Evolutionary conservation across 2,329 filamentous ascomycete genomes (phyloP).

Genomic region (Sphaerulina vaccinii): DNA sequence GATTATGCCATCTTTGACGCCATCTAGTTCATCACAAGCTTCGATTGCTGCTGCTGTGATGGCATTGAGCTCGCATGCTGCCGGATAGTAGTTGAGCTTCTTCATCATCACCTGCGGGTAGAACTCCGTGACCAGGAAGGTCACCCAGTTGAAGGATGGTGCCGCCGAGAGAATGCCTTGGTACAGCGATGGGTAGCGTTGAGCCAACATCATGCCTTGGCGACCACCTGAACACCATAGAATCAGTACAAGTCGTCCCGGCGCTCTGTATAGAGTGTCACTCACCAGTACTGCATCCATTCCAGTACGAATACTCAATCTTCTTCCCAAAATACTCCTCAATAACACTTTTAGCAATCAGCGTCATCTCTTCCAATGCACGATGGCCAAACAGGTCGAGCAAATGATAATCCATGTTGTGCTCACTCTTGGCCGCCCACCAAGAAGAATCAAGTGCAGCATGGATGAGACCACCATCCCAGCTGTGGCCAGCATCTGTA

Average conservation of each 20-base stretch:
- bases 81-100: conserved; percentile 30
- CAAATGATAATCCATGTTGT: conserved; percentile 37
- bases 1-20: conserved; percentile 40
- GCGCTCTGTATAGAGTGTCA: not conserved
- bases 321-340: conserved; percentile 36
- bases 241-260: not conserved
- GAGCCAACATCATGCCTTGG: conserved; percentile 39
- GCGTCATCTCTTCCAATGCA: conserved; percentile 37
- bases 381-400: conserved; percentile 39
- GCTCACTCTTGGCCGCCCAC: conserved; percentile 31
- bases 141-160: conserved; percentile 42
- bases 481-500: conserved; percentile 30
- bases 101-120: conserved; percentile 38
- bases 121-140: conserved; percentile 31
- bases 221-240: conserved; percentile 28
- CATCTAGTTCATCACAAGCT: conserved; percentile 41
- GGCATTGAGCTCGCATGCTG: conserved; percentile 39
- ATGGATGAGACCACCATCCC: conserved; percentile 5
- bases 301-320: conserved; percentile 41
- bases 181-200: conserved; percentile 40
- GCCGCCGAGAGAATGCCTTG: conserved; percentile 44
- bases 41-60: conserved; percentile 38
- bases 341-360: conserved; percentile 36
- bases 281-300: conserved; percentile 40
- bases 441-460: conserved; percentile 18